A percentile compares a stretch with the other conserved stretches of the same genome.
These are phyloP conservation scores for Eimeria brunetti DNA, from an alignment of 169 alveolate genomes.

Conservation along the genomic window DNA sequence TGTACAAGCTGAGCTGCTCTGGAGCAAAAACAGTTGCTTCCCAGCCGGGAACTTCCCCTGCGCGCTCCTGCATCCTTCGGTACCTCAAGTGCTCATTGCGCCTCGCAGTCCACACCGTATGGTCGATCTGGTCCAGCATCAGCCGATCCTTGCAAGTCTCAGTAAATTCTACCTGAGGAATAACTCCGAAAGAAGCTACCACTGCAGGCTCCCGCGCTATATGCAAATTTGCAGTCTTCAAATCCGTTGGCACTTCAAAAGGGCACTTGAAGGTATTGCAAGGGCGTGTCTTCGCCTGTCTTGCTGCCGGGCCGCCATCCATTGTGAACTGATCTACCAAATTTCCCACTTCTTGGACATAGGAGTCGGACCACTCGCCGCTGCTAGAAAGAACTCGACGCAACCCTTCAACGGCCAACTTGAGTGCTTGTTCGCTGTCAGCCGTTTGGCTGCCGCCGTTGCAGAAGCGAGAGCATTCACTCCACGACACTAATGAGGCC, in stretches of 20 bases:
- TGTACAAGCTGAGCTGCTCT: slow-evolving; percentile 24
- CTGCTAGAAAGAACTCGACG: slow-evolving; percentile 21
- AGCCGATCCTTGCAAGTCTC: slow-evolving; percentile 50
- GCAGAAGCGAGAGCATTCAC: slow-evolving; percentile 65
- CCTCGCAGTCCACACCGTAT: slow-evolving; percentile 36
- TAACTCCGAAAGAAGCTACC: slow-evolving; percentile 46
- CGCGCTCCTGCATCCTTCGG: neutral
- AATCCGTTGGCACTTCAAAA: slow-evolving; percentile 68
- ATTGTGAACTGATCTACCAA: slow-evolving; percentile 3
- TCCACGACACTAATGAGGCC: slow-evolving; percentile 22
- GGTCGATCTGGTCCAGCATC: slow-evolving; percentile 45
- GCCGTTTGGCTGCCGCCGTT: slow-evolving; percentile 54
- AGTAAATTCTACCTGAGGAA: slow-evolving; percentile 53
- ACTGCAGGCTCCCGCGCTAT: slow-evolving; percentile 44
- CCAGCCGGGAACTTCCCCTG: slow-evolving; percentile 40
- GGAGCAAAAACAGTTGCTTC: slow-evolving; percentile 49
- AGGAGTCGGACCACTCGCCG: slow-evolving; percentile 39
- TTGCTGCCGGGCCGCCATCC: slow-evolving; percentile 5
- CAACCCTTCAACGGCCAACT: slow-evolving; percentile 61
- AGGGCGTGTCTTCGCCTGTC: slow-evolving; percentile 48
- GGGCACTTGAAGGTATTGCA: slow-evolving; percentile 60
- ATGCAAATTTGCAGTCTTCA: slow-evolving; percentile 38
- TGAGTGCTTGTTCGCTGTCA: slow-evolving; percentile 14
- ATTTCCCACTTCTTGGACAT: neutral
- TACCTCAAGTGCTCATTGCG: slow-evolving; percentile 13